phyloP scores from a whole-genome alignment of 345 rosid species.

The Abelmoschus esculentus region DNA sequence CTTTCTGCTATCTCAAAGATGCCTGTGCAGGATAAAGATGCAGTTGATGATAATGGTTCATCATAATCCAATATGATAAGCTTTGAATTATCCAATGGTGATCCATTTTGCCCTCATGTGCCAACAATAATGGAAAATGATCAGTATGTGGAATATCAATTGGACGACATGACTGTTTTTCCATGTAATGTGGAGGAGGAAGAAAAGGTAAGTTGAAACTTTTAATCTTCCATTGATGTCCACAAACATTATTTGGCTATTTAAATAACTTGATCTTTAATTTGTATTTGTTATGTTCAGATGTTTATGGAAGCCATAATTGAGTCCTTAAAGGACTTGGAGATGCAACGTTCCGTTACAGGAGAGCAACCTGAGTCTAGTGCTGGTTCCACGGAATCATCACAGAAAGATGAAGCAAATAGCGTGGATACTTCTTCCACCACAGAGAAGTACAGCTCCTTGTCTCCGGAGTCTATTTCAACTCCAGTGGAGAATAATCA shows the following conservation, averaged over 20 bases:
- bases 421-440: constrained; percentile 18
- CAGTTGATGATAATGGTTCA: constrained; percentile 29
- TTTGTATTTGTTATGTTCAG: constrained; percentile 28
- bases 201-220: constrained; percentile 54
- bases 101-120: constrained; percentile 52
- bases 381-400: constrained; percentile 21
- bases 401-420: constrained; percentile 21
- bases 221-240: neutral
- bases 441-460: constrained; percentile 20
- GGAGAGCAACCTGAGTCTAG: constrained; percentile 24
- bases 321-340: constrained; percentile 57
- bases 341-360: constrained; percentile 22
- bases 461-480: constrained; percentile 33
- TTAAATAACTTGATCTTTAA: neutral
- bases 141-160: constrained; percentile 68
- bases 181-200: constrained; percentile 72
- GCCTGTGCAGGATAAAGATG: constrained; percentile 46
- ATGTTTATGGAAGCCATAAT: constrained; percentile 85
- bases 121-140: constrained; percentile 53
- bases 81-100: constrained; percentile 63
- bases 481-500: constrained; percentile 21
- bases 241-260: neutral
- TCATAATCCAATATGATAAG: constrained; percentile 78
- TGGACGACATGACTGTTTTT: constrained; percentile 68
- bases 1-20: neutral